Base-by-base conservation (phyloP, 1,284 basidiomycete species). In the Ustilago bromivora region DNA sequence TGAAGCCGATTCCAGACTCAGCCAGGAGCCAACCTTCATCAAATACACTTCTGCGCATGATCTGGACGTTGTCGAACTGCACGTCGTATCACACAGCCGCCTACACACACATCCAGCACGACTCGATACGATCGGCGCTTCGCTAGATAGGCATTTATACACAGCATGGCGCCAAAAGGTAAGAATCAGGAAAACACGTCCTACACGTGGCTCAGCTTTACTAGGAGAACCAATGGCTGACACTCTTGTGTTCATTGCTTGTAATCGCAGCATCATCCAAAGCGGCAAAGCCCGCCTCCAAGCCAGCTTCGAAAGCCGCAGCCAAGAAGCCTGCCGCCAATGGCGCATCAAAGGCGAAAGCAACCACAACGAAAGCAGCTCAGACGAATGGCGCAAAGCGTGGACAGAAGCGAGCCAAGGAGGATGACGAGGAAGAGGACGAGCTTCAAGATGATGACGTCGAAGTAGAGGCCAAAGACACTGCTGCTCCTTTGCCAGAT, bases 391-490 rank as follows among this genome's bases (percentile, higher is more conserved):
- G 19, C 11, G 62, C 58, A 11, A 72, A 77, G 57, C 71, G 71
- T 17, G 75, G 75, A 23, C 62, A 60, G 46, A 77, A 77, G 64
- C 62, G 75, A 49, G 70, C 66, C 53, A 77, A 69, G 46, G 60
- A 66, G 10, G 70, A 32, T 15, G 71, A 73, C 0, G 66, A 73
- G 51, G 70, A 78, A 8, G 71, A 75, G 32, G 76, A 75, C 31
- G 72, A 76, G 60, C 56, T 68, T 23, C 56, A 69, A 23, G 71
- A 75, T n/a, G 71, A 71, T 47, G 54, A 63, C 15, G 65, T 55
- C 2, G 53, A 36, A 28, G 43, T 46, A 7, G 71, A 72, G 47
- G 58, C 55, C 9, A 31, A 66, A 13, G 74, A 76, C 41, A 57
- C 61, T 36, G 62, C 69, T 6, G 66, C 69, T 31, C 69, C 69